Conservation (phyloP, 2,329 filamentous ascomycete species). For the Colletotrichum sp. region DNA sequence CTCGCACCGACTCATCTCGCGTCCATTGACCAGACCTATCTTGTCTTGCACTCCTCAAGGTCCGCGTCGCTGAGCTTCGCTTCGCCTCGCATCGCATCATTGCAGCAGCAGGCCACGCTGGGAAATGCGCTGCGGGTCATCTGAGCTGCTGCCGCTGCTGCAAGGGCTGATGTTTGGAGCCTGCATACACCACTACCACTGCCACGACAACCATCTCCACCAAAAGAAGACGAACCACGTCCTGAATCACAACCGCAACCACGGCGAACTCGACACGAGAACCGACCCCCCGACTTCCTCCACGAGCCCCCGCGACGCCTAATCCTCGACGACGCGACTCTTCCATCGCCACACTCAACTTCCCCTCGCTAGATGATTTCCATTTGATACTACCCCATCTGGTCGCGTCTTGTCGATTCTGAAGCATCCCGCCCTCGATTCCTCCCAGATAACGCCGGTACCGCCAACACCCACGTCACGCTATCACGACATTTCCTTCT, state of each 20-base stretch:
- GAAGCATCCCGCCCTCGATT: not conserved
- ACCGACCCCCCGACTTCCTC: not conserved
- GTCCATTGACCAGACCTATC: conserved; percentile 13
- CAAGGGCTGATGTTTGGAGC: conserved; percentile 18
- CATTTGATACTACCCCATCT: not conserved
- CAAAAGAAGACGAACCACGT: not conserved
- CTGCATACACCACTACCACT: conserved; percentile 7
- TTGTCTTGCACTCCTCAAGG: conserved; percentile 3
- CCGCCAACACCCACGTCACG: conserved; percentile 10
- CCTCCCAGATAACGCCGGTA: conserved; percentile 1
- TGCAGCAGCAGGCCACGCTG: conserved; percentile 14
- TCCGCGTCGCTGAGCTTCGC: not conserved
- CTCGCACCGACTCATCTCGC: conserved; percentile 14
- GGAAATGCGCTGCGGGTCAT: conserved; percentile 22
- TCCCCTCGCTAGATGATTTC: not conserved
- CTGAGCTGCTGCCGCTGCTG: conserved; percentile 17
- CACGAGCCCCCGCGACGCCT: not conserved
- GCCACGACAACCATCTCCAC: conserved; percentile 5
- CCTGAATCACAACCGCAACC: conserved; percentile 4
- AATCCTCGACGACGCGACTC: conserved; percentile 1
- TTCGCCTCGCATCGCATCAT: conserved; percentile 16
- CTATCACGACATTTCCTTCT: conserved; percentile 14
- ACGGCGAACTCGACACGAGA: not conserved
- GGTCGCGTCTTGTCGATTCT: conserved; percentile 3
- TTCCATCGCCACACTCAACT: not conserved